These are phyloP conservation scores for Eruca vesicaria DNA, from an alignment of 441 rosid genomes.

Conservation along the genomic window DNA sequence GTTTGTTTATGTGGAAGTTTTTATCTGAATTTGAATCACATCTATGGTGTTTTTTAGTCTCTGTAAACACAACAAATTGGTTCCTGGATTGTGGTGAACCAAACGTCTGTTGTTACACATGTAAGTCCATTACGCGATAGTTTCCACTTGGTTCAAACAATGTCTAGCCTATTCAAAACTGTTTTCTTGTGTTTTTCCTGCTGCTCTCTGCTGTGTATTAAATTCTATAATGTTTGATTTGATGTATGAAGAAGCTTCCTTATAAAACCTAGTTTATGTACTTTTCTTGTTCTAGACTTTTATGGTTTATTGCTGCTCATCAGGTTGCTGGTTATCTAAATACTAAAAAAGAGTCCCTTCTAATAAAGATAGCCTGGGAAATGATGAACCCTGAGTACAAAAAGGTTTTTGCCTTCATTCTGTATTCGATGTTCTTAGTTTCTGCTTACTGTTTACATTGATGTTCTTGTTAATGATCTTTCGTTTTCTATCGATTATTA, in stretches of 20 bases:
- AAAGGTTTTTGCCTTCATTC: slow-evolving; percentile 29
- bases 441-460: neutral
- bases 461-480: neutral
- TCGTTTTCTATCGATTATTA: neutral
- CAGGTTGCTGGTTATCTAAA: slow-evolving; percentile 27
- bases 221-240: neutral
- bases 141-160: neutral
- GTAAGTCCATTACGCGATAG: slow-evolving; percentile 19
- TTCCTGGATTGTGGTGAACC: slow-evolving; percentile 31
- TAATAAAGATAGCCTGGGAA: slow-evolving; percentile 34
- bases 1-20: neutral
- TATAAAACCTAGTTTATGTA: neutral
- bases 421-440: too few relatives aligned
- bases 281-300: neutral
- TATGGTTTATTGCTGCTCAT: slow-evolving; percentile 6
- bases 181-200: slow-evolving; percentile 6
- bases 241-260: neutral
- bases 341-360: neutral
- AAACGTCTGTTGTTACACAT: slow-evolving; percentile 8
- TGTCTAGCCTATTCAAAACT: too few relatives aligned
- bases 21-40: slow-evolving; percentile 20
- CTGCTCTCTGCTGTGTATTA: neutral
- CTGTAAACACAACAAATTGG: slow-evolving; percentile 28
- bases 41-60: slow-evolving; percentile 26
- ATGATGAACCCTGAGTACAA: slow-evolving; percentile 24